phyloP scores from a whole-genome alignment of 164 flowering plant species.

The Liquidambar formosana region DNA sequence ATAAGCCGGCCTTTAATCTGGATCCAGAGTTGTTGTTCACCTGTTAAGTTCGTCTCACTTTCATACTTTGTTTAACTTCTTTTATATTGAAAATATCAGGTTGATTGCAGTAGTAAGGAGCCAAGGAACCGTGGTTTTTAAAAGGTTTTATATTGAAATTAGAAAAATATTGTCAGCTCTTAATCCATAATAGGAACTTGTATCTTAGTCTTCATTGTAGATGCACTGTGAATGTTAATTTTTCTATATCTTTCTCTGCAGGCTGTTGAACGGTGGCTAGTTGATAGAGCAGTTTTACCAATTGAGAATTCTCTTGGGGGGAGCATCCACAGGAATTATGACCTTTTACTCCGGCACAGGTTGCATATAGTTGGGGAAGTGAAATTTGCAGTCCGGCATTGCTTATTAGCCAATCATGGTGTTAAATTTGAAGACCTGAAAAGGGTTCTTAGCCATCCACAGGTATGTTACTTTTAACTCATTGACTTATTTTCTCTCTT shows the following conservation, averaged over 20 bases:
- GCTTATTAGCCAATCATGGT: conserved; percentile 83
- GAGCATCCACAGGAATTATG: conserved; percentile 95
- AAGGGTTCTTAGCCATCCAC: conserved; percentile 94
- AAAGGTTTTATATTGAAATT: no score
- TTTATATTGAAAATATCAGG: background rate
- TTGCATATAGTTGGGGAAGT: conserved; percentile 99
- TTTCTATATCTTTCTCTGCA: conserved; percentile 21
- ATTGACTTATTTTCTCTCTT: background rate
- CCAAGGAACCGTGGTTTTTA: no score
- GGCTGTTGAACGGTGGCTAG: conserved; percentile 93
- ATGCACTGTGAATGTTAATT: background rate
- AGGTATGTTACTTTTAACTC: conserved; percentile 43
- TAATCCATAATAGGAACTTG: no score
- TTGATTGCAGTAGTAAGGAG: no score
- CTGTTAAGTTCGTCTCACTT: background rate
- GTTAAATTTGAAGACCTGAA: conserved; percentile 65
- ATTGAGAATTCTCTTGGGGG: conserved; percentile 97
- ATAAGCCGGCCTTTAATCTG: no score
- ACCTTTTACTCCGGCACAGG: conserved; percentile 81
- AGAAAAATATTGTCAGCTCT: no score
- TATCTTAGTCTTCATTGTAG: background rate
- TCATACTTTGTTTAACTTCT: background rate
- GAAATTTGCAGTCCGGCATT: conserved; percentile 71
- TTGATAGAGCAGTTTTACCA: conserved; percentile 94
- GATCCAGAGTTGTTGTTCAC: no score